Percentiles rank a stretch among this genome's conserved stretches.
Conservation (phyloP, 805 yeast genomes). For the Nakazawaea sp. region DNA sequence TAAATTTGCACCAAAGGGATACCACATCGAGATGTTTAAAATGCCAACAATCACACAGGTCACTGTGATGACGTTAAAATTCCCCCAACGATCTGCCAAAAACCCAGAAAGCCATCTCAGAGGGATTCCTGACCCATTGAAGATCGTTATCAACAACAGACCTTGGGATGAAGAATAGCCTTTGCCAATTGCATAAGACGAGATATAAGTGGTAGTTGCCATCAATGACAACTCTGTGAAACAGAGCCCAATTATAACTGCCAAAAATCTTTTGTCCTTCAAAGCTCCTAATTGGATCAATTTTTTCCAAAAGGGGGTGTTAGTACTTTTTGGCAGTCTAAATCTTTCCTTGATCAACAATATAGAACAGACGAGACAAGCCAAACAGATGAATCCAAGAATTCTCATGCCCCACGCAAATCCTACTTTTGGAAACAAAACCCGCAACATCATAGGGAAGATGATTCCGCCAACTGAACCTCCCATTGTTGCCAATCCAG, state of each 20-base stretch:
- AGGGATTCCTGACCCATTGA: constrained; percentile 34
- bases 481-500: constrained; percentile 40
- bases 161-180: constrained; percentile 37
- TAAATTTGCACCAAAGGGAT: constrained; percentile 40
- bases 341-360: constrained; percentile 28
- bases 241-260: constrained; percentile 33
- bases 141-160: constrained; percentile 34
- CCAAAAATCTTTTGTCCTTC: constrained; percentile 34
- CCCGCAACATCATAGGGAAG: constrained; percentile 39
- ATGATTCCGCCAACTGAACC: constrained; percentile 45
- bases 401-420: constrained; percentile 48
- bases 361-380: constrained; percentile 25
- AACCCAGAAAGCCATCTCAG: constrained; percentile 41
- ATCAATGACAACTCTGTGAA: constrained; percentile 47
- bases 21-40: constrained; percentile 42
- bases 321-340: not conserved
- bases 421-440: constrained; percentile 34
- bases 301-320: not conserved
- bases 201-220: constrained; percentile 44
- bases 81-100: constrained; percentile 37
- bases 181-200: constrained; percentile 47
- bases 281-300: constrained; percentile 33
- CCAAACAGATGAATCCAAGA: constrained; percentile 35
- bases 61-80: constrained; percentile 32
- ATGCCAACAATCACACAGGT: constrained; percentile 28